These are phyloP conservation scores for Termitomyces sp. DNA, from an alignment of 768 basidiomycete species.

Conservation along the genomic window DNA sequence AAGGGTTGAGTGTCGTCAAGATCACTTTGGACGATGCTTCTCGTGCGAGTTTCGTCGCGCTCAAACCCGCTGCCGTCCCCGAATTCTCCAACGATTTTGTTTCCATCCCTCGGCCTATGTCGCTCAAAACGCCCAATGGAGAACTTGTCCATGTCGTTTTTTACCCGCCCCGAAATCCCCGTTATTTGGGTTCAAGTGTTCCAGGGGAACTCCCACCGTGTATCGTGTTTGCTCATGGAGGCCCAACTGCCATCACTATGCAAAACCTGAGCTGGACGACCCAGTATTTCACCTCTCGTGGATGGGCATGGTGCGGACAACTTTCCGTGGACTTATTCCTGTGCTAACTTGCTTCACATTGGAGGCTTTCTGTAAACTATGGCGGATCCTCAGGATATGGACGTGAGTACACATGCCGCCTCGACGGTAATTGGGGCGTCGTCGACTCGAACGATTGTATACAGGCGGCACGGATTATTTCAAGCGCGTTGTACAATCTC, in stretches of 20 bases:
- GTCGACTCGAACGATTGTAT: slow-evolving; percentile 69
- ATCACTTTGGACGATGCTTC: slow-evolving; percentile 22
- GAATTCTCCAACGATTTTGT: slow-evolving; percentile 30
- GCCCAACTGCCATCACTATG: slow-evolving; percentile 48
- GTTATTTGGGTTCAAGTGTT: slow-evolving; percentile 43
- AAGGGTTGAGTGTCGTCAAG: slow-evolving; percentile 31
- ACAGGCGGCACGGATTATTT: slow-evolving; percentile 46
- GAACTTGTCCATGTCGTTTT: slow-evolving; percentile 55
- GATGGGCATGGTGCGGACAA: slow-evolving; percentile 59
- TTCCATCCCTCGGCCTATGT: slow-evolving; percentile 45
- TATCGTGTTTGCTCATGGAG: slow-evolving; percentile 64
- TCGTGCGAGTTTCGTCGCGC: slow-evolving; percentile 14
- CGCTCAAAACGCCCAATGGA: slow-evolving; percentile 30
- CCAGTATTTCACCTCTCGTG: slow-evolving; percentile 65
- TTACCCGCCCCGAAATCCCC: slow-evolving; percentile 63
- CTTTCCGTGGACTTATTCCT: neutral
- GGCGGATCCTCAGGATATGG: slow-evolving; percentile 76
- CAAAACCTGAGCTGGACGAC: slow-evolving; percentile 50
- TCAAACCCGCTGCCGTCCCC: slow-evolving; percentile 16
- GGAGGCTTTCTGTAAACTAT: slow-evolving; percentile 71
- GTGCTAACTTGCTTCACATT: slow-evolving; percentile 9
- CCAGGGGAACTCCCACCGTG: slow-evolving; percentile 61
- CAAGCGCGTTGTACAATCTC: slow-evolving; percentile 39
- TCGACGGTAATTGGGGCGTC: slow-evolving; percentile 67
- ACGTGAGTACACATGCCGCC: slow-evolving; percentile 56